Percentiles rank a stretch among this genome's conserved stretches.
phyloP scores from a whole-genome alignment of 2,329 filamentous ascomycete genomes.

The Stemphylium beticola region DNA sequence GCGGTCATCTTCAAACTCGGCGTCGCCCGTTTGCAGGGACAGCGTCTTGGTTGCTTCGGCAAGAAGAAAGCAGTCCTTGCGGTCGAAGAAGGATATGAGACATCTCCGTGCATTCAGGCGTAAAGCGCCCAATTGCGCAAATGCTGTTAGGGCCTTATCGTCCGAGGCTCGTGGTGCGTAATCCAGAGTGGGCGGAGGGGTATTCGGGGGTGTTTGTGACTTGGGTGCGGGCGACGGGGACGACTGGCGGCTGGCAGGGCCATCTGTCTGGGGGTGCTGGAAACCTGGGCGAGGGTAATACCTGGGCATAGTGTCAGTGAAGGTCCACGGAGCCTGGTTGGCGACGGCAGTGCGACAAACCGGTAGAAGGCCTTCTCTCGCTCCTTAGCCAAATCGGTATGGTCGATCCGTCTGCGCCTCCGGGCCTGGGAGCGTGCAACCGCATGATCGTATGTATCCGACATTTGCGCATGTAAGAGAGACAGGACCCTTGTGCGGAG shows the following conservation, averaged over 20 bases:
- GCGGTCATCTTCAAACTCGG: conserved; percentile 35
- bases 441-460: conserved; percentile 18
- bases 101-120: conserved; percentile 45
- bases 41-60: conserved; percentile 44
- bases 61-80: conserved; percentile 45
- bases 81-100: conserved; percentile 49
- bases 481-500: conserved; percentile 11
- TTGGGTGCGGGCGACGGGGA: conserved; percentile 23
- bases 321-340: background rate
- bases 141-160: conserved; percentile 46
- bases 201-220: conserved; percentile 17
- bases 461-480: conserved; percentile 13
- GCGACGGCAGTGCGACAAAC: conserved; percentile 15
- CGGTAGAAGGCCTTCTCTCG: conserved; percentile 44
- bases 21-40: conserved; percentile 36
- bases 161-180: conserved; percentile 29
- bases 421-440: conserved; percentile 18
- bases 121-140: conserved; percentile 49
- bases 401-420: conserved; percentile 32
- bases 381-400: conserved; percentile 36
- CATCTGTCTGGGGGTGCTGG: conserved; percentile 31
- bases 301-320: conserved; percentile 10
- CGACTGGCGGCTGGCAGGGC: conserved; percentile 22
- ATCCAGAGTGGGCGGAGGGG: conserved; percentile 19
- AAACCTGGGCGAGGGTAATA: conserved; percentile 35